phyloP scores from a whole-genome alignment of 208 protist genomes.

The Trypanosoma vivax region DNA sequence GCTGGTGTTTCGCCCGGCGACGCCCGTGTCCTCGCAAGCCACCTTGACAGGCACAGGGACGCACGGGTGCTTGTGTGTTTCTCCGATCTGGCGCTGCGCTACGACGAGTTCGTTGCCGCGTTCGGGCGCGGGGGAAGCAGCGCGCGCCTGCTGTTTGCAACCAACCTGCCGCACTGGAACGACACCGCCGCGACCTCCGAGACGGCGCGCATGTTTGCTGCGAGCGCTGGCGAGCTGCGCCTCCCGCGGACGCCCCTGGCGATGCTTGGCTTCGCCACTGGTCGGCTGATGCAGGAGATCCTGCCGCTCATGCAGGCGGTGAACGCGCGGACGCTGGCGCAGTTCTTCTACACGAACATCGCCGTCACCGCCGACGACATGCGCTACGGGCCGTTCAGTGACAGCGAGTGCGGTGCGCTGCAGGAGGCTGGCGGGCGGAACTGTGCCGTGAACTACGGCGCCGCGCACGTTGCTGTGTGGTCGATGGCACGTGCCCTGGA shows the following conservation, averaged over 20 bases:
- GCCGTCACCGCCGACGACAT: constrained; percentile 19
- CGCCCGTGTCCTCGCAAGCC: constrained; percentile 10
- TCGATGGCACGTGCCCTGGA: constrained; percentile 26
- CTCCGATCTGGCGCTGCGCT: constrained; percentile 27
- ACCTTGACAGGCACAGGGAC: constrained; percentile 10
- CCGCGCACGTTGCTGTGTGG: constrained; percentile 24
- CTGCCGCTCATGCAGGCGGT: constrained; percentile 9
- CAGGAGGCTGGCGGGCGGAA: not conserved
- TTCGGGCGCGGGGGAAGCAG: constrained; percentile 7
- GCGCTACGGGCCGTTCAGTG: constrained; percentile 18
- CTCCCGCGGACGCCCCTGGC: constrained; percentile 7
- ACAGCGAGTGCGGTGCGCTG: not conserved
- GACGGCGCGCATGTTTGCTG: constrained; percentile 15
- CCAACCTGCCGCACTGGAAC: constrained; percentile 43
- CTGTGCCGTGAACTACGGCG: constrained; percentile 39
- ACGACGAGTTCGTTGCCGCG: constrained; percentile 20
- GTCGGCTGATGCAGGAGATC: constrained; percentile 5
- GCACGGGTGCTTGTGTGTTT: constrained; percentile 23
- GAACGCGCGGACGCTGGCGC: constrained; percentile 9
- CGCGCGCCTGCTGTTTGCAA: constrained; percentile 28
- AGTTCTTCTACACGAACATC: constrained; percentile 16
- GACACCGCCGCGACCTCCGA: constrained; percentile 12
- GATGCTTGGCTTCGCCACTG: constrained; percentile 8
- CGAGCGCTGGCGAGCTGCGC: not conserved
- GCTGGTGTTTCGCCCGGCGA: constrained; percentile 14